These are phyloP conservation scores for Pseudogymnoascus sp. DNA, from an alignment of 2,329 filamentous ascomycete species.

Conservation along the genomic window DNA sequence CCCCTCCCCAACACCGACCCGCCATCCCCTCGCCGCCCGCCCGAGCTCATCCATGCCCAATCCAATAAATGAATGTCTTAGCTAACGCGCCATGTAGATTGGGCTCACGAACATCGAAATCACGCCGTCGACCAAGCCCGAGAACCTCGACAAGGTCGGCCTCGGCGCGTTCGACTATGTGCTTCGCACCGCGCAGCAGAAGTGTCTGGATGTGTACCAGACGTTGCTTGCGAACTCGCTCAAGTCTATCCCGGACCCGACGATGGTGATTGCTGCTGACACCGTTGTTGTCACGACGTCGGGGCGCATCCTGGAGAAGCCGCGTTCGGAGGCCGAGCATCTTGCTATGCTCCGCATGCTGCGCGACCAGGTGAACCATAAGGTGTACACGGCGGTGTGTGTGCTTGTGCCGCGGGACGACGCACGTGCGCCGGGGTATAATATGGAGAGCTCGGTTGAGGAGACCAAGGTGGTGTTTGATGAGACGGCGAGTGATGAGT, in stretches of 20 bases:
- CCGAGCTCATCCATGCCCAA: not conserved
- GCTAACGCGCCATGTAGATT: conserved; percentile 43
- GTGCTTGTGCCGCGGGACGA: conserved; percentile 77
- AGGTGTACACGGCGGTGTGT: conserved; percentile 78
- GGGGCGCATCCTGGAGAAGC: conserved; percentile 86
- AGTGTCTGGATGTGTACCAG: conserved; percentile 63
- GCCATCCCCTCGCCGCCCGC: not conserved
- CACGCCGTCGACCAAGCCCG: conserved; percentile 72
- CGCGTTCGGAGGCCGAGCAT: conserved; percentile 72
- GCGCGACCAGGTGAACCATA: conserved; percentile 69
- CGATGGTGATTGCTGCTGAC: conserved; percentile 81
- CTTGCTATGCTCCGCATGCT: conserved; percentile 75
- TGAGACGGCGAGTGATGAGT: conserved; percentile 65
- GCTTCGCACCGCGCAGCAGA: conserved; percentile 73
- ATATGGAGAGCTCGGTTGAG: conserved; percentile 72
- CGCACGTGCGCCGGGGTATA: conserved; percentile 77
- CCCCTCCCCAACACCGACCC: conserved; percentile 5
- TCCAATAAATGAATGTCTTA: not conserved
- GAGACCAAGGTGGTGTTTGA: conserved; percentile 91
- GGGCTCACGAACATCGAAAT: conserved; percentile 79
- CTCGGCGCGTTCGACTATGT: conserved; percentile 87
- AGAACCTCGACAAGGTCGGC: conserved; percentile 70
- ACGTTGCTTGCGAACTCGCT: conserved; percentile 33
- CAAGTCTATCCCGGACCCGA: conserved; percentile 53
- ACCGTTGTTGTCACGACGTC: conserved; percentile 74